Conservation (phyloP, 768 basidiomycete genomes). For the Rhizopogon sp. region DNA sequence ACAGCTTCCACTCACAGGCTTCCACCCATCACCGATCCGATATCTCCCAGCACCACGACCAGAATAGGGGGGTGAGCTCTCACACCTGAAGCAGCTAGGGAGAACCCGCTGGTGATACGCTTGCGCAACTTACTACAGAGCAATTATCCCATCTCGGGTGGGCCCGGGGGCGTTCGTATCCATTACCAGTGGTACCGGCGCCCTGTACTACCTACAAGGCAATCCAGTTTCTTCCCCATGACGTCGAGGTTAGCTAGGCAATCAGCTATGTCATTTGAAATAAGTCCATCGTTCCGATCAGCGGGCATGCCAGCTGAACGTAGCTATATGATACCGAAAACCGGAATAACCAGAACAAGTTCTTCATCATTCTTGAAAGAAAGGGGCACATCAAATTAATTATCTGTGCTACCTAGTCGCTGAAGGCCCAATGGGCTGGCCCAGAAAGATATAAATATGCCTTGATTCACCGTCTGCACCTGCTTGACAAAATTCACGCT, state of each 20-base stretch:
- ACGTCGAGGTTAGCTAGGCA: not conserved
- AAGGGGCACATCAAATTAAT: constrained; percentile 1
- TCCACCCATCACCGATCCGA: not conserved
- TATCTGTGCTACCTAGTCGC: constrained; percentile 34
- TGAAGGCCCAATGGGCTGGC: constrained; percentile 27
- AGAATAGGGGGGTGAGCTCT: not conserved
- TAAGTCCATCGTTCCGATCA: constrained; percentile 2
- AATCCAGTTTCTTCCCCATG: not conserved
- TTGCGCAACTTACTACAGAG: not conserved
- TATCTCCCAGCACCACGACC: not conserved
- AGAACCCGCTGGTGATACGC: constrained; percentile 3
- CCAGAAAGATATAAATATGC: constrained; percentile 29
- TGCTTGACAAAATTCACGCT: constrained; percentile 39
- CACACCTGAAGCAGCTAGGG: too few relatives aligned
- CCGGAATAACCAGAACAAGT: not conserved
- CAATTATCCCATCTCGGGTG: not conserved
- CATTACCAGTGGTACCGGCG: constrained; percentile 5
- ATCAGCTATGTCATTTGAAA: constrained; percentile 1
- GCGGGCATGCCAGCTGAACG: constrained; percentile 5
- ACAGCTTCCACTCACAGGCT: not conserved
- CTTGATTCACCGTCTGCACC: constrained; percentile 38
- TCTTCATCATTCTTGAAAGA: not conserved
- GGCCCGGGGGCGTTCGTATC: not conserved
- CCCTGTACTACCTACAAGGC: constrained; percentile 9
- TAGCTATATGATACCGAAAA: not conserved